These are phyloP conservation scores for Pestalotiopsis sp. DNA, from an alignment of 2,329 filamentous ascomycete species.

Conservation along the genomic window DNA sequence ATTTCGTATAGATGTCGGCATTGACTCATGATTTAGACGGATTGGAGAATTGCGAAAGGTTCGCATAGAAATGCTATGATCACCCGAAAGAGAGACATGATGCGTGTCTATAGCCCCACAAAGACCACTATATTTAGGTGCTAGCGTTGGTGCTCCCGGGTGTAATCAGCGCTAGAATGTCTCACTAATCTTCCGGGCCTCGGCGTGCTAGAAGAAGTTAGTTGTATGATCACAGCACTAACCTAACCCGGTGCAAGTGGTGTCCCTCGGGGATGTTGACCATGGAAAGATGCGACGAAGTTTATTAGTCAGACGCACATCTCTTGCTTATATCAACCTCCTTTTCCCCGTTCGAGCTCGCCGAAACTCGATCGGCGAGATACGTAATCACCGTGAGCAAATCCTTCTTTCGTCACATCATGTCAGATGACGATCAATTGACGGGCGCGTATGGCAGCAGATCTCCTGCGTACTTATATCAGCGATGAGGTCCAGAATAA, in stretches of 20 bases:
- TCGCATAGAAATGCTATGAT: not conserved
- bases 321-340: not conserved
- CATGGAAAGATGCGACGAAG: no score
- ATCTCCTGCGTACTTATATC: not conserved
- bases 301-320: no score
- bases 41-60: not conserved
- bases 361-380: not conserved
- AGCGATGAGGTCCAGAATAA: not conserved
- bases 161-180: no score
- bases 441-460: not conserved
- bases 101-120: no score
- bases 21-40: not conserved
- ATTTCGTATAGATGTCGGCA: not conserved
- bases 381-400: not conserved
- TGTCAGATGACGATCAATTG: not conserved
- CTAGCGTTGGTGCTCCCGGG: no score
- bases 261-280: no score
- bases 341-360: not conserved
- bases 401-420: not conserved
- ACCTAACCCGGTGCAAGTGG: no score
- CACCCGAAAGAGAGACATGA: no score
- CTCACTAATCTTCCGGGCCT: no score
- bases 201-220: no score
- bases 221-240: no score
- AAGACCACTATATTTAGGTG: no score